These are phyloP conservation scores for Penicillium sp. DNA, from an alignment of 2,329 filamentous ascomycete genomes.

Conservation along the genomic window DNA sequence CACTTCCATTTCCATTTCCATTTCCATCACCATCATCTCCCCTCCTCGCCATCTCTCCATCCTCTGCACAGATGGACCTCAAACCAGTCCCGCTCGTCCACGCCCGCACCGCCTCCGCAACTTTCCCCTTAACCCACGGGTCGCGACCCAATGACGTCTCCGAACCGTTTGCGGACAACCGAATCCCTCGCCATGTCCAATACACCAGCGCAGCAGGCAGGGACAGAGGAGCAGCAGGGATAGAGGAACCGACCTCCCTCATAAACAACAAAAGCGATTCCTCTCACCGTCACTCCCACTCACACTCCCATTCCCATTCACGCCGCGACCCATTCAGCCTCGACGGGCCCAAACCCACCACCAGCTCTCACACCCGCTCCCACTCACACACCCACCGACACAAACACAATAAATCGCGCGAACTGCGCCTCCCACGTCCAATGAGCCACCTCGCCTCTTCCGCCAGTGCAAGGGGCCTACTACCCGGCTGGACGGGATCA, in stretches of 20 bases:
- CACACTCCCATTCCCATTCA: conserved; percentile 1
- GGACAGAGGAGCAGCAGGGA: too few relatives aligned
- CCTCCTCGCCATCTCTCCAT: too few relatives aligned
- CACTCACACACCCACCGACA: too few relatives aligned
- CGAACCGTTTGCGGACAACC: conserved; percentile 20
- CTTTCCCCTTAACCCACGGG: conserved; percentile 30
- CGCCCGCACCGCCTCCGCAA: conserved; percentile 23
- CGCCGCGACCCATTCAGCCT: conserved; percentile 19
- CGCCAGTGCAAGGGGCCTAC: conserved; percentile 32
- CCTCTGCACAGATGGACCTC: conserved; percentile 25
- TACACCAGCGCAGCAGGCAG: neutral
- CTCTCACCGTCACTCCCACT: conserved; percentile 4
- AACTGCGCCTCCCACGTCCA: conserved; percentile 34
- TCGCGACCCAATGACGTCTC: conserved; percentile 26
- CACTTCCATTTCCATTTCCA: too few relatives aligned
- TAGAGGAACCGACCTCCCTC: too few relatives aligned
- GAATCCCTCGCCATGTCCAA: conserved; percentile 12
- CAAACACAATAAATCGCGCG: conserved; percentile 37
- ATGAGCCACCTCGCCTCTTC: conserved; percentile 40
- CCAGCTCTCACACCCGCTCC: too few relatives aligned
- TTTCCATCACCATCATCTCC: too few relatives aligned
- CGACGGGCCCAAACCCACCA: conserved; percentile 17
- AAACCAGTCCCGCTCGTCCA: conserved; percentile 20
- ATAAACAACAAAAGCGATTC: neutral
- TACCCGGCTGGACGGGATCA: conserved; percentile 39